These are phyloP conservation scores for Phytopythium ostracodes DNA, from an alignment of 352 stramenopile genomes.

Conservation along the genomic window DNA sequence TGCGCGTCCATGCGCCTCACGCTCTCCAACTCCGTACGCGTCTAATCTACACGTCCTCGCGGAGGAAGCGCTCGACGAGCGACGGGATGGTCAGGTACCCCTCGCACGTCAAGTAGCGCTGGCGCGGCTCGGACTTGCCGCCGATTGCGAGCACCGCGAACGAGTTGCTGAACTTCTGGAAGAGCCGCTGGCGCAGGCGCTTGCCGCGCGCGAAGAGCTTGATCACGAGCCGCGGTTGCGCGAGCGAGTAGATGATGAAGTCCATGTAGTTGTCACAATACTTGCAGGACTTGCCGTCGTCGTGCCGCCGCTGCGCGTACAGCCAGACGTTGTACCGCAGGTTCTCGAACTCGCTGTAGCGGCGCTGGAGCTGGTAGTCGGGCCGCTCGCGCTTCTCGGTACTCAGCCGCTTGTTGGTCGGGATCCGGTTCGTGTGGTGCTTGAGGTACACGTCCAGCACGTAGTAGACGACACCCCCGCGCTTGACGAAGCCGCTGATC, in stretches of 20 bases:
- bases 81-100: constrained; percentile 25
- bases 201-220: constrained; percentile 28
- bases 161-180: constrained; percentile 28
- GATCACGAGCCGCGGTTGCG: constrained; percentile 30
- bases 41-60: constrained; percentile 17
- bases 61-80: constrained; percentile 29
- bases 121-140: constrained; percentile 12
- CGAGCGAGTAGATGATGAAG: constrained; percentile 35
- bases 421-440: constrained; percentile 27
- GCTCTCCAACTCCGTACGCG: neutral
- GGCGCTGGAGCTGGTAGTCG: constrained; percentile 32
- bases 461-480: constrained; percentile 36
- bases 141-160: constrained; percentile 28
- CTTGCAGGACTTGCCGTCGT: constrained; percentile 13
- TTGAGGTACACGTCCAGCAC: constrained; percentile 49
- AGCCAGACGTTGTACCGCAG: constrained; percentile 28
- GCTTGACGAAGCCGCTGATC: constrained; percentile 32
- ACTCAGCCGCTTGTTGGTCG: constrained; percentile 12
- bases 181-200: constrained; percentile 21
- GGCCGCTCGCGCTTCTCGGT: constrained; percentile 11
- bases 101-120: constrained; percentile 22
- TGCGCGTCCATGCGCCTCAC: neutral
- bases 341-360: constrained; percentile 23
- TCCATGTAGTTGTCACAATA: constrained; percentile 36
- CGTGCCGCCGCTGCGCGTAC: constrained; percentile 19